Evolutionary conservation across 2,329 filamentous ascomycete species (phyloP).

Genomic region (Intubia oerlemansii): DNA sequence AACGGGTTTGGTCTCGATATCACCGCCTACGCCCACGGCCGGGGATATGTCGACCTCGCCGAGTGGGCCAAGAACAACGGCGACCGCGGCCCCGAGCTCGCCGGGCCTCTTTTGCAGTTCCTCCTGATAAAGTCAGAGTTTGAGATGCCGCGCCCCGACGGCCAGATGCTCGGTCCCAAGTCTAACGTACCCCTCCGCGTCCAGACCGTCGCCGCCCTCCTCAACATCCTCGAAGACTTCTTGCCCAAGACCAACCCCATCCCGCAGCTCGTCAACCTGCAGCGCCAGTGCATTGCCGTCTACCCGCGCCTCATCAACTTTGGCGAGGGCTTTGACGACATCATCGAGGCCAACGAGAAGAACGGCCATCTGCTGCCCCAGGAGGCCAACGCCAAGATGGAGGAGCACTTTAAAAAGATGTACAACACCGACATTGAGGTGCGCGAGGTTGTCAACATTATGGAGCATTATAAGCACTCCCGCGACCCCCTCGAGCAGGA

Average conservation of each 20-base stretch:
- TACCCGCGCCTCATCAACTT: slow-evolving; percentile 95
- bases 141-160: slow-evolving; percentile 48
- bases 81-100: slow-evolving; percentile 45
- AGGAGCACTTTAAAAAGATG: slow-evolving; percentile 95
- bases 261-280: slow-evolving; percentile 55
- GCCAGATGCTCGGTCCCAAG: slow-evolving; percentile 22
- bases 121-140: slow-evolving; percentile 54
- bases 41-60: slow-evolving; percentile 57
- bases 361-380: slow-evolving; percentile 62
- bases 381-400: slow-evolving; percentile 76
- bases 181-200: slow-evolving; percentile 60
- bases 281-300: slow-evolving; percentile 72
- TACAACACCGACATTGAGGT: slow-evolving; percentile 82
- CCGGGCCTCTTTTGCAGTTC: slow-evolving; percentile 55
- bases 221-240: slow-evolving; percentile 59
- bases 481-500: slow-evolving; percentile 72
- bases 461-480: slow-evolving; percentile 77
- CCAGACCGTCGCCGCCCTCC: slow-evolving; percentile 61
- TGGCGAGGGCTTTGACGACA: slow-evolving; percentile 74
- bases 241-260: slow-evolving; percentile 31
- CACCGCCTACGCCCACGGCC: slow-evolving; percentile 64
- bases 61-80: slow-evolving; percentile 59
- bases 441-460: slow-evolving; percentile 61
- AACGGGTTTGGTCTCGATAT: slow-evolving; percentile 79
- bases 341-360: slow-evolving; percentile 69